Base-by-base conservation (phyloP, 1,284 basidiomycete genomes). In the Sparassis latifolia region DNA sequence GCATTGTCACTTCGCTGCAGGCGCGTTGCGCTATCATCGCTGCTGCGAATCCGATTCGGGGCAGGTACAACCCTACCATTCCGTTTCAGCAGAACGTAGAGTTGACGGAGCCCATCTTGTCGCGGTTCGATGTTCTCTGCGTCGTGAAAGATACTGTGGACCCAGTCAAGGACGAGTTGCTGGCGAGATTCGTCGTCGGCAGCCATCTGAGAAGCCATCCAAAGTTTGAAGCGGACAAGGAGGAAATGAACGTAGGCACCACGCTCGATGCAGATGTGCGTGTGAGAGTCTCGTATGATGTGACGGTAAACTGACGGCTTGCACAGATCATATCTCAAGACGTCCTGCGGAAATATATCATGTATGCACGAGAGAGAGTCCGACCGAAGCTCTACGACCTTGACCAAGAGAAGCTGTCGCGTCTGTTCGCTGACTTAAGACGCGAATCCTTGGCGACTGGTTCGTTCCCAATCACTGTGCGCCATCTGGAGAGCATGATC, bases 21-120 rank as follows among this genome's bases (percentile, higher is more conserved):
- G 97, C 96, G 20, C 86, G 96, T 35, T 99, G 96, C 68, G 94
- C 96, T 4, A 94, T 99, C 66, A 82, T 99, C 52, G 96, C 97
- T 10, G 97, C 97, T 0, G 96, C 97, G 49, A 99, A 99, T 73
- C 96, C 96, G 12, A 89, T 97, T 59, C 84, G 96, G 40, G 97
- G 94, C 37, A 79, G 93, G 51, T 97, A 97, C 72, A 97, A 97
- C 67, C 92, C 93, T n/a, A 96, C 92, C 0, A 91, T 97, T 55
- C 92, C 96, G 3, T 99, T 99, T 77, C 86, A 89, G 66, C 96
- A 99, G 70, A 99, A 99, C 63, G 97, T 99, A 43, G 97, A 99
- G 70, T 74, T 99, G 55, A 99, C 97, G 3, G 97, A 99, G 68
- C 97, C 96, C 4, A 99, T 99, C 63, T 68, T 99, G 68, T 98